A percentile compares a stretch with the other conserved stretches of the same genome.
phyloP scores from a whole-genome alignment of 768 basidiomycete genomes.

The Artomyces pyxidatus region DNA sequence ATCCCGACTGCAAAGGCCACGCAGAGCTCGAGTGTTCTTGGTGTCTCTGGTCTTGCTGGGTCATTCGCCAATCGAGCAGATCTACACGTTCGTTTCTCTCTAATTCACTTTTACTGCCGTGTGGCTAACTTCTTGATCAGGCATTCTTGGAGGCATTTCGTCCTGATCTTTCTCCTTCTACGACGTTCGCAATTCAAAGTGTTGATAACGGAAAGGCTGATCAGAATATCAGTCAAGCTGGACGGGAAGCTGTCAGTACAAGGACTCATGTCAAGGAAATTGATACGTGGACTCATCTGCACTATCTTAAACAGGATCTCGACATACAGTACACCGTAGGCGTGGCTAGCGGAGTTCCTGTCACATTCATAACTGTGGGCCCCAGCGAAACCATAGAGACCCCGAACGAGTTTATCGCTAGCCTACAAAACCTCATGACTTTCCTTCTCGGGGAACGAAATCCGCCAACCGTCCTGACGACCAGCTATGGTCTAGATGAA shows the following conservation, averaged over 20 bases:
- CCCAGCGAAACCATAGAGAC: no score
- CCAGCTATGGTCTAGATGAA: conserved; percentile 16
- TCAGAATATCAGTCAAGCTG: background rate
- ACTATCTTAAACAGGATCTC: conserved; percentile 19
- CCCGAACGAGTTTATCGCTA: conserved; percentile 8
- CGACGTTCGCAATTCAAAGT: conserved; percentile 15
- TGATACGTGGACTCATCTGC: background rate
- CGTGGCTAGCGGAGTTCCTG: conserved; percentile 20
- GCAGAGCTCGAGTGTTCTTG: conserved; percentile 19
- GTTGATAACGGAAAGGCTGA: conserved; percentile 18
- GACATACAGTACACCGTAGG: conserved; percentile 31
- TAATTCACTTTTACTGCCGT: no score
- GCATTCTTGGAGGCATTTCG: background rate
- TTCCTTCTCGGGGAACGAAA: conserved; percentile 7
- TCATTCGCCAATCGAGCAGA: conserved; percentile 25
- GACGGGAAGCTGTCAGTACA: background rate
- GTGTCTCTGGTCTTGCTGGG: conserved; percentile 21
- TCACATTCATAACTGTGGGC: conserved; percentile 21
- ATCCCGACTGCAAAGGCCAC: conserved; percentile 25
- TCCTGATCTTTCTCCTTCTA: background rate
- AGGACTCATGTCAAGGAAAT: no score
- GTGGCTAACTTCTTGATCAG: background rate
- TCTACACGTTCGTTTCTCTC: conserved; percentile 14
- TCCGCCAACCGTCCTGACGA: conserved; percentile 17
- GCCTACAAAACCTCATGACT: conserved; percentile 8